These are phyloP conservation scores for Tieghemostelium lacteum DNA, from an alignment of 78 protist species.

Conservation along the genomic window DNA sequence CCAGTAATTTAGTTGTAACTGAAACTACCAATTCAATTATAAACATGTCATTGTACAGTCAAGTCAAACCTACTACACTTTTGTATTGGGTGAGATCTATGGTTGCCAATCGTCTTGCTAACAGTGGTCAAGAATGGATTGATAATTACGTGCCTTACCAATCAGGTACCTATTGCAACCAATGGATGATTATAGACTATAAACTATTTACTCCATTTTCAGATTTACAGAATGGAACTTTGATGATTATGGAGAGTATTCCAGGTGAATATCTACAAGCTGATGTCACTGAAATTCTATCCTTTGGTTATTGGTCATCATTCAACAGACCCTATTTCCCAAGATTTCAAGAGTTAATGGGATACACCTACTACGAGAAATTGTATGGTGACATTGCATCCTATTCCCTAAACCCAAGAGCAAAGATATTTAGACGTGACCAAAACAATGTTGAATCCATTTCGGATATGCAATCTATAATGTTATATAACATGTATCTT, in stretches of 20 bases:
- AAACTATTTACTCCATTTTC: slow-evolving; percentile 75
- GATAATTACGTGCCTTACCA: slow-evolving; percentile 38
- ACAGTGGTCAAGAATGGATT: slow-evolving; percentile 83
- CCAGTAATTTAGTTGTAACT: slow-evolving; percentile 34
- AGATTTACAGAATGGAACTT: slow-evolving; percentile 9
- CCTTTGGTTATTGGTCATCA: slow-evolving; percentile 82
- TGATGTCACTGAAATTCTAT: slow-evolving; percentile 23
- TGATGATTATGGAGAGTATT: slow-evolving; percentile 60
- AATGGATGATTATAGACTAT: slow-evolving; percentile 84
- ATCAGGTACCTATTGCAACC: slow-evolving; percentile 93
- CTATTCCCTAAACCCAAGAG: slow-evolving; percentile 77
- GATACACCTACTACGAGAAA: slow-evolving; percentile 26
- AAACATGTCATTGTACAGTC: slow-evolving; percentile 48
- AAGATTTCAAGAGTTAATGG: slow-evolving; percentile 29
- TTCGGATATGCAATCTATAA: slow-evolving; percentile 72
- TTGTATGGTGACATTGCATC: slow-evolving; percentile 41
- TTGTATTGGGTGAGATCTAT: slow-evolving; percentile 77
- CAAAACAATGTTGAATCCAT: slow-evolving; percentile 27
- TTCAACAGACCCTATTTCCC: slow-evolving; percentile 83
- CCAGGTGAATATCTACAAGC: slow-evolving; percentile 19
- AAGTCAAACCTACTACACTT: slow-evolving; percentile 47
- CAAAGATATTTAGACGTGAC: slow-evolving; percentile 78
- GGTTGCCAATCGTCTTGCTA: slow-evolving; percentile 82
- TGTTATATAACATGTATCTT: slow-evolving; percentile 85
- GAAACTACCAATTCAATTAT: slow-evolving; percentile 82